These are phyloP conservation scores for Hygrophoropsis aurantiaca DNA, from an alignment of 768 basidiomycete genomes.

Conservation along the genomic window DNA sequence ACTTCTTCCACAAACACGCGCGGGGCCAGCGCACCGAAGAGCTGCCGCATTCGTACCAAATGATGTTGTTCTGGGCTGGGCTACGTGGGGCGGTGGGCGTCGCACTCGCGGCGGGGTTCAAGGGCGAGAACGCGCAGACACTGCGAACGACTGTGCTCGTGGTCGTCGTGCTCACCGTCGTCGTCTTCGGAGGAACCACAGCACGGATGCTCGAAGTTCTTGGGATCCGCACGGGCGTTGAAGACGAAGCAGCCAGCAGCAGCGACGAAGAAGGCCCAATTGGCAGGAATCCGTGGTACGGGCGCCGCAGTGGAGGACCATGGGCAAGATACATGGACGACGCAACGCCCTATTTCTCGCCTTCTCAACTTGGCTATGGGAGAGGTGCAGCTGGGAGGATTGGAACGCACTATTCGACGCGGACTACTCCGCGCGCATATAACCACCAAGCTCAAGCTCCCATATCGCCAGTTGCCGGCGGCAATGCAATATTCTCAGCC, in stretches of 20 bases:
- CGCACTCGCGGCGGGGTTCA: constrained; percentile 94
- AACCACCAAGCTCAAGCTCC: constrained; percentile 55
- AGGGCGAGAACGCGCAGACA: constrained; percentile 88
- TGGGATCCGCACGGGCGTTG: constrained; percentile 94
- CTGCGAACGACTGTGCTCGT: constrained; percentile 92
- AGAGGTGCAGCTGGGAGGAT: constrained; percentile 43
- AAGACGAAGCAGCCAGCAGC: constrained; percentile 77
- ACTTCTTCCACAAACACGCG: constrained; percentile 82
- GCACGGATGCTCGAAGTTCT: constrained; percentile 94
- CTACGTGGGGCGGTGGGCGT: constrained; percentile 96
- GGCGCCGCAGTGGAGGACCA: constrained; percentile 33
- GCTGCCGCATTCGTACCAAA: constrained; percentile 95
- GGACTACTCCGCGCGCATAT: constrained; percentile 40
- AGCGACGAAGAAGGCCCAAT: constrained; percentile 49
- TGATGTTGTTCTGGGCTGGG: constrained; percentile 99
- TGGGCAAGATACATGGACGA: constrained; percentile 48
- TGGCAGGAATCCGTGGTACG: constrained; percentile 35
- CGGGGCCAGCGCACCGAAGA: constrained; percentile 88
- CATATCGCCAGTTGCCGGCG: constrained; percentile 20
- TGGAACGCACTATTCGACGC: constrained; percentile 51
- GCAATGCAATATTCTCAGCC: constrained; percentile 55
- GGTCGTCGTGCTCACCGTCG: constrained; percentile 91
- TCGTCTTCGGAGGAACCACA: constrained; percentile 97
- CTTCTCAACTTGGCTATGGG: constrained; percentile 21
- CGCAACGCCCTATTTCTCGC: constrained; percentile 35